These are phyloP conservation scores for Nicotiana tomentosiformis DNA, from an alignment of 257 asterid genomes.

Conservation along the genomic window DNA sequence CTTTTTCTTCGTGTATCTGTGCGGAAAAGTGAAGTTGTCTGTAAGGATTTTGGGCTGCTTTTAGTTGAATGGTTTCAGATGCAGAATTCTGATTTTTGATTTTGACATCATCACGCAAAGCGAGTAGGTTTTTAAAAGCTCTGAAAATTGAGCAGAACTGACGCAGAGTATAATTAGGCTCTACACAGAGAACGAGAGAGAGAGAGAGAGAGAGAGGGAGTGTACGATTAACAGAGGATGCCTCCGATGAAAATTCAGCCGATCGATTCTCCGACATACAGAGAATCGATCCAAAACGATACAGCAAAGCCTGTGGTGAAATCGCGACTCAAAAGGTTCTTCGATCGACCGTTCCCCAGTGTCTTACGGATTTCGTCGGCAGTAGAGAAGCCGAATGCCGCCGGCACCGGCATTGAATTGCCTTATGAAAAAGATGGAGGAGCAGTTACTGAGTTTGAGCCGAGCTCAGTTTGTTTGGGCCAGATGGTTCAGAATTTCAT, in stretches of 20 bases:
- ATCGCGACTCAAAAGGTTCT: constrained; percentile 73
- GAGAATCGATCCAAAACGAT: constrained; percentile 42
- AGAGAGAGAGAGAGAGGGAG: not conserved
- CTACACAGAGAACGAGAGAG: not conserved
- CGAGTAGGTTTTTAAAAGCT: not conserved
- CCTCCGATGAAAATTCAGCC: constrained; percentile 85
- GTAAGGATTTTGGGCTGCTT: not conserved
- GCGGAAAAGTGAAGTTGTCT: not conserved
- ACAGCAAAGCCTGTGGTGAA: constrained; percentile 46
- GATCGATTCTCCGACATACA: constrained; percentile 36
- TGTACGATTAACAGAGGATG: not conserved
- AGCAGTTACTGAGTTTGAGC: constrained; percentile 55
- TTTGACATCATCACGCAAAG: not conserved
- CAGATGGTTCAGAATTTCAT: constrained; percentile 84
- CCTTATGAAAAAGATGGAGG: constrained; percentile 30
- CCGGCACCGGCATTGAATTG: constrained; percentile 23
- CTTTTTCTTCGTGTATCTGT: not conserved
- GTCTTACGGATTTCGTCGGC: constrained; percentile 52
- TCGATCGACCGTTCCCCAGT: constrained; percentile 81
- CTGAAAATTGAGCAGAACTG: constrained; percentile 5
- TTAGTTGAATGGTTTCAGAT: not conserved
- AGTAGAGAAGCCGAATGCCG: constrained; percentile 36
- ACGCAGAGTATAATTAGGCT: constrained; percentile 1
- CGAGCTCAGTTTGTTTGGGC: constrained; percentile 80
- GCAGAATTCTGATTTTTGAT: constrained; percentile 5